phyloP scores from a whole-genome alignment of 2,329 filamentous ascomycete species.

The Diplodia scrobiculata region DNA sequence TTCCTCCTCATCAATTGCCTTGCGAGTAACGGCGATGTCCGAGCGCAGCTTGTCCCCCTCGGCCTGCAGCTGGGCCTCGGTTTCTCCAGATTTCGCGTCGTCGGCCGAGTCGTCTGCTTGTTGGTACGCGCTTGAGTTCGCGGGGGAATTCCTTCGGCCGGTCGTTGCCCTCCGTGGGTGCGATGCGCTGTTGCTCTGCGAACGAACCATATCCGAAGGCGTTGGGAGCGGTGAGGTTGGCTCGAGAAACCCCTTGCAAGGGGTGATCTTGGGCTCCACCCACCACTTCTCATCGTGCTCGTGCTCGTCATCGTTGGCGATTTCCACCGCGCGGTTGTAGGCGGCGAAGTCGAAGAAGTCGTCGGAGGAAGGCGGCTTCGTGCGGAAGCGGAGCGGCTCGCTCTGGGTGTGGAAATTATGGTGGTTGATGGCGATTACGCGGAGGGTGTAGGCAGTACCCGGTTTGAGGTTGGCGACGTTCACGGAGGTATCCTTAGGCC shows the following conservation, averaged over 20 bases:
- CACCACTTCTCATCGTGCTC: conserved; percentile 48
- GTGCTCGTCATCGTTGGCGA: conserved; percentile 37
- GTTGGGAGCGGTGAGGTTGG: conserved; percentile 64
- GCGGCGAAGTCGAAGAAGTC: conserved; percentile 55
- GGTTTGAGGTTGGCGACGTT: conserved; percentile 86
- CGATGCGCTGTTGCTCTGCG: conserved; percentile 60
- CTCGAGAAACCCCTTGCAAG: conserved; percentile 59
- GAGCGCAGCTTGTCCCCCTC: conserved; percentile 78
- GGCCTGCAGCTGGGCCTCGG: conserved; percentile 73
- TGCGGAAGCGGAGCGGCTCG: conserved; percentile 78
- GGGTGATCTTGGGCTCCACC: conserved; percentile 57
- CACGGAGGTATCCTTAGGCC: conserved; percentile 79
- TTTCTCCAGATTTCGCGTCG: conserved; percentile 53
- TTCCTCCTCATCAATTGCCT: conserved; percentile 65
- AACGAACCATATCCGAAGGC: conserved; percentile 64
- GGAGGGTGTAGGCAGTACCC: conserved; percentile 87
- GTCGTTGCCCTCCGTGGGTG: conserved; percentile 65
- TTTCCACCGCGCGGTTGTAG: conserved; percentile 46
- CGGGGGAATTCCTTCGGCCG: conserved; percentile 76
- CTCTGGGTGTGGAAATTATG: conserved; percentile 93
- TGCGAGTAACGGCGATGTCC: conserved; percentile 78
- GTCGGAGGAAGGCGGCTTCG: conserved; percentile 52
- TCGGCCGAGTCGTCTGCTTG: conserved; percentile 18
- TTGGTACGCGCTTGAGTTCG: conserved; percentile 37
- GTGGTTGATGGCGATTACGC: conserved; percentile 85